Evolutionary conservation across 495 filamentous ascomycete species (phyloP).

Genomic region (Cairneyella variabilis): DNA sequence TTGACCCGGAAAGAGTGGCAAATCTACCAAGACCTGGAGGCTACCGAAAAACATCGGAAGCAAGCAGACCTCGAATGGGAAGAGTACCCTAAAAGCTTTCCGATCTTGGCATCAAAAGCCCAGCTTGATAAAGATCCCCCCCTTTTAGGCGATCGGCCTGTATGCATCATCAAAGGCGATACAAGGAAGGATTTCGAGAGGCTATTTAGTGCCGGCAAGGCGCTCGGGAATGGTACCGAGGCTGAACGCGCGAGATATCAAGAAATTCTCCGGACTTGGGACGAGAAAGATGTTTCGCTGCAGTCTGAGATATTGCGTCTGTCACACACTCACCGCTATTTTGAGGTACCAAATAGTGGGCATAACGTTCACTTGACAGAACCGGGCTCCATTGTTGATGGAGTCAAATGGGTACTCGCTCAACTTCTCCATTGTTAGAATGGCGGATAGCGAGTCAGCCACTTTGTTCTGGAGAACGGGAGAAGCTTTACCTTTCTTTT

Average conservation of each 20-base stretch:
- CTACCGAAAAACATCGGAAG: neutral
- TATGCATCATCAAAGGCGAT: constrained; percentile 7
- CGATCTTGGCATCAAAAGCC: neutral
- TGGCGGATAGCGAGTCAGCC: too few relatives aligned
- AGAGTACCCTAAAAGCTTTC: neutral
- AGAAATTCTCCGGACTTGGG: constrained; percentile 26
- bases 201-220: constrained; percentile 29
- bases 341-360: constrained; percentile 29
- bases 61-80: neutral
- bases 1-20: constrained; percentile 4
- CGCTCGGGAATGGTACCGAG: constrained; percentile 29
- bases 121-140: neutral
- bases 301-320: constrained; percentile 29
- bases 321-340: constrained; percentile 20
- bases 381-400: constrained; percentile 23
- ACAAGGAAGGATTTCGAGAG: constrained; percentile 1
- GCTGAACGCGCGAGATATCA: constrained; percentile 26
- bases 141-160: constrained; percentile 3
- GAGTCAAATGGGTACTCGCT: constrained; percentile 27
- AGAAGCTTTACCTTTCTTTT: too few relatives aligned
- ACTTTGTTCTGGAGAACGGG: too few relatives aligned
- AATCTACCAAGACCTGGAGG: neutral
- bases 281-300: constrained; percentile 28
- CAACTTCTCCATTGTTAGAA: too few relatives aligned
- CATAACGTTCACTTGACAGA: constrained; percentile 34